Base-by-base conservation (phyloP, 305 asterid genomes). In the Euphrasia arctica region DNA sequence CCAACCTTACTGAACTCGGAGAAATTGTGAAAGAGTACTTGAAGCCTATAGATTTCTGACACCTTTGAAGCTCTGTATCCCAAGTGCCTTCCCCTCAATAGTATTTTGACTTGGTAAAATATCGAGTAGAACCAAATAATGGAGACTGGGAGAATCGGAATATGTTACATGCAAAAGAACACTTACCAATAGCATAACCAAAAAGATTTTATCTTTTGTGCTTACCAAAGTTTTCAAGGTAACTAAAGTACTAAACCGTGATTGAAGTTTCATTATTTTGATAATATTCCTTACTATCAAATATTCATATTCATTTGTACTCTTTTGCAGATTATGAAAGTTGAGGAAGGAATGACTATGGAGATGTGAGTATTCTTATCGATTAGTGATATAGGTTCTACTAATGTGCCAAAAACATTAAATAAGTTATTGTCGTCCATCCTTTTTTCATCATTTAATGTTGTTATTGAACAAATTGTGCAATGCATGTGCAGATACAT, bases 291-390 rank as follows among this genome's bases (percentile, higher is more conserved):
- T 32, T 32, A 65, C 55, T 67, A 10, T 29, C 32, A 32, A 54
- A 68, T 68, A 8, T 58, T 45, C 32, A 67, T 55, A 9, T 48
- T 48, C 62, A 45, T 54, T 18, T 62, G 25, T 12, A 14, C 52
- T 56, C 52, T 65, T 55, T 77, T 68, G 64, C 91, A 93, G 97
- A 76, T 87, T 64, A 76, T 88, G 83, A 84, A 90, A 76, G 83
- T 93, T 68, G 97, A 88, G 78, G 89, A 90, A 74, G 98, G 96
- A 66, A 89, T 89, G 97, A 87, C 97, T 67, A 61, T 82, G 74
- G 97, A 92, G 28, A 84, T 92, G 98, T 89, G 82, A 82, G 95
- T 79, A 65, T 12, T 66, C 67, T 65, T 43, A 14, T 54, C 8
- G 34, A 25, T 60, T 41, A 54, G 31, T 61, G 14, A 18, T 28